Evolutionary conservation across 192 early-diverging fungal genomes (phyloP), one percentile per base, ranked within the genome.

Genomic region (Linnemannia schmuckeri): DNA sequence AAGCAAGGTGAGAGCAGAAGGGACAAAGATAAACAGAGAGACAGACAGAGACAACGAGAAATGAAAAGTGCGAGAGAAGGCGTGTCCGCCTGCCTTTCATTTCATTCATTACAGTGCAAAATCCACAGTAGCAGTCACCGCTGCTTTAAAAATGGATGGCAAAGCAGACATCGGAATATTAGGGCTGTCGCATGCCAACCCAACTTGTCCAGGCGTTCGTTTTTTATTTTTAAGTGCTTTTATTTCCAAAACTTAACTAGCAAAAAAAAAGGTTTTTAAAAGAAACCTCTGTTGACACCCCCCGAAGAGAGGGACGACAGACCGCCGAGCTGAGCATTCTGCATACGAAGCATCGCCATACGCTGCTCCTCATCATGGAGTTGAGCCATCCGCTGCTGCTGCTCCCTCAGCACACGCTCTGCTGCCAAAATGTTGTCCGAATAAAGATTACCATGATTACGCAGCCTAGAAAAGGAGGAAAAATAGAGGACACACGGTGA

Each of bases 351-450:
- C 54, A 75, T 74, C 1, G 69, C 47, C 35, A 87, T 81, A 44
- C 85, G 85, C 46, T 87, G 79, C 41, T 87, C 85, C 37, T 87
- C 85, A 15, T 80, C 76, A 2, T 81, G 70, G 12, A 87, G 63
- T 46, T 87, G 79, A 0, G 75, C 79, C 85, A 87, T 87, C 76
- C 71, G 81, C 30, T 87, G 85, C 72, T 87, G 85, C 72, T 87
- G 85, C 4, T 78, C 85, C 55, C 81, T 87, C 35, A 87, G 41
- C 79, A 87, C 81, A 20, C 73, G 70, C 38, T 87, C 76, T 57
- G 85, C 85, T 37, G 85, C 85, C 44, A 87, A 38, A 18, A 87
- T 71, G 38, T 87, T 79, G 54, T 87, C 85, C 61, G 85, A 81
- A 37, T 87, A 87, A 33, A 87, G 71, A 2, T 76, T 87, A 1